Conservation (phyloP, 2,329 filamentous ascomycete species). For the Ascochyta viciae-villosae region DNA sequence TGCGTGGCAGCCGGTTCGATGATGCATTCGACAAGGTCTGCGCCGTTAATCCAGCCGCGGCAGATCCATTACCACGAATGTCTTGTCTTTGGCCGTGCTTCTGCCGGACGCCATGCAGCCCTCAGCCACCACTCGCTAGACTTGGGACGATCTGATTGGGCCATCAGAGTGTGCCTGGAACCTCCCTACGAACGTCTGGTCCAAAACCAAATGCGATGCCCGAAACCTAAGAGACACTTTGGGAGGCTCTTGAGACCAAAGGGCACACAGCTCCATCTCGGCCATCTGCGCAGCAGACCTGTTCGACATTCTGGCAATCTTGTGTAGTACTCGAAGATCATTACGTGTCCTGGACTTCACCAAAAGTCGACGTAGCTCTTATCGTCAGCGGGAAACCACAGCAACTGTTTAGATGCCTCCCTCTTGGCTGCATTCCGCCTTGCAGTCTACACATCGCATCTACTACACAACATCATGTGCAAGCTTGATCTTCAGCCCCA, state of each 20-base stretch:
- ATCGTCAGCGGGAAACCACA: not conserved
- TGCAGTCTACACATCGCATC: not conserved
- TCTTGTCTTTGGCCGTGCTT: conserved; percentile 12
- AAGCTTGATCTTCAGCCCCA: not conserved
- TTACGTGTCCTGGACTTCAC: not conserved
- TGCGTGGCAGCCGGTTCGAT: conserved; percentile 11
- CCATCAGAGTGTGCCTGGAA: conserved; percentile 12
- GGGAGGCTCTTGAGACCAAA: conserved; percentile 1
- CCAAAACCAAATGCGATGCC: not conserved
- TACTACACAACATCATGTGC: not conserved
- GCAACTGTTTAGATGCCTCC: not conserved
- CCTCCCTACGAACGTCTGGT: not conserved
- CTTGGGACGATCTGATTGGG: conserved; percentile 24
- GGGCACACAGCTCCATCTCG: conserved; percentile 4
- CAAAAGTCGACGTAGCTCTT: not conserved
- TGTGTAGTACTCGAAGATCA: conserved; percentile 1
- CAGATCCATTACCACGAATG: conserved; percentile 14
- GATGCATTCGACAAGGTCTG: conserved; percentile 16
- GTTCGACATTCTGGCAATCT: conserved; percentile 3
- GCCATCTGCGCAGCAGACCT: conserved; percentile 9
- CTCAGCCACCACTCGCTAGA: conserved; percentile 26
- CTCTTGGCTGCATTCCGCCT: not conserved
- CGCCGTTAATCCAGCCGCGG: conserved; percentile 16
- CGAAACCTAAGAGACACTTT: not conserved
- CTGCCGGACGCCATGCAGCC: conserved; percentile 13